Percentiles rank a stretch among this genome's conserved stretches.
Evolutionary conservation across 306 rosid genomes (phyloP).

Genomic region (Cucurbita pepo): DNA sequence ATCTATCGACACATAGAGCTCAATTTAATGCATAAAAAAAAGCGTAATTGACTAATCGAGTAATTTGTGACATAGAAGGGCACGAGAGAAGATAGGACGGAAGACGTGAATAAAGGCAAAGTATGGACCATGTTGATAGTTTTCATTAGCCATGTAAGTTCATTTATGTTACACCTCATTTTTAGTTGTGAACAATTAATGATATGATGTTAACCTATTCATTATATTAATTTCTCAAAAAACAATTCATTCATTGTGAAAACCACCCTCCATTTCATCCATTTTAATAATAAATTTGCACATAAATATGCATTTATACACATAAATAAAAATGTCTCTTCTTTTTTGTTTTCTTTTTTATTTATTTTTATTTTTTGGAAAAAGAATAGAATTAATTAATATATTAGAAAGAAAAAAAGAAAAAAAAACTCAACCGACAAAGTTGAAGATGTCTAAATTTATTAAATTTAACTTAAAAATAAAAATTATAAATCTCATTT

Average conservation of each 20-base stretch:
- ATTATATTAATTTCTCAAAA: not conserved
- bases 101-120: not conserved
- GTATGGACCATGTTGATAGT: conserved; percentile 4
- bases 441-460: too few species aligned
- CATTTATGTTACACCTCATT: conserved; percentile 11
- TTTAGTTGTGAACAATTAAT: conserved; percentile 5
- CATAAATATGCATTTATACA: not conserved
- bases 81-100: not conserved
- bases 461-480: too few species aligned
- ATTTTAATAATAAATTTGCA: not conserved
- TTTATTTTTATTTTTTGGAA: too few species aligned
- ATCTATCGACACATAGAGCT: not conserved
- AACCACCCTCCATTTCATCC: not conserved
- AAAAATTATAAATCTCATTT: too few species aligned
- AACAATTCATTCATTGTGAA: conserved; percentile 2
- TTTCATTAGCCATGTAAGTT: not conserved
- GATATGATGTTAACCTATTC: not conserved
- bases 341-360: not conserved
- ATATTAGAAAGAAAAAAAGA: too few species aligned
- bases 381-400: too few species aligned
- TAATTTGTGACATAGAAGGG: not conserved
- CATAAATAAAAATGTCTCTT: not conserved
- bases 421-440: too few species aligned
- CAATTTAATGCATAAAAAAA: not conserved
- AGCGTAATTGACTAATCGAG: not conserved